A percentile compares a stretch with the other conserved stretches of the same genome.
These are phyloP conservation scores for Fusarium setosum DNA, from an alignment of 2,329 filamentous ascomycete genomes.

Conservation along the genomic window DNA sequence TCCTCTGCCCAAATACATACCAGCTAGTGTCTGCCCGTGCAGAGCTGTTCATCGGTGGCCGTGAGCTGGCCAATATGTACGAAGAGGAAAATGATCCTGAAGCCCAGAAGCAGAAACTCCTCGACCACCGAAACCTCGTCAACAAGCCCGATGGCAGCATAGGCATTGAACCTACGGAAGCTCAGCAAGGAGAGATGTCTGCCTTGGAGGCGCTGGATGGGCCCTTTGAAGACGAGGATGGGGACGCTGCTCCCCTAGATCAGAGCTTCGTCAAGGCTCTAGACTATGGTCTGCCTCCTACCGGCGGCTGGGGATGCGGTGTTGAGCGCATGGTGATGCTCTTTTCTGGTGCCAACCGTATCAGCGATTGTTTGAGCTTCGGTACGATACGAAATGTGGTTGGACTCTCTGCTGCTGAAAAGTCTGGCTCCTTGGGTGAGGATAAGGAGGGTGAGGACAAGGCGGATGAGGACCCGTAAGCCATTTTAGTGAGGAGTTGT, in stretches of 20 bases:
- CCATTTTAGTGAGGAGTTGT: neutral
- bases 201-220: conserved; percentile 13
- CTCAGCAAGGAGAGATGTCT: conserved; percentile 7
- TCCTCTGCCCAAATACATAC: conserved; percentile 72
- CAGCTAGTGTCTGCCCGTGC: conserved; percentile 85
- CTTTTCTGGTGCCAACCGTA: conserved; percentile 81
- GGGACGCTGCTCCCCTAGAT: conserved; percentile 66
- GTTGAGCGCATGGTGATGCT: conserved; percentile 93
- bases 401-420: conserved; percentile 56
- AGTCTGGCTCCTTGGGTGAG: conserved; percentile 6
- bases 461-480: conserved; percentile 10
- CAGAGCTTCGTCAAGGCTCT: conserved; percentile 87
- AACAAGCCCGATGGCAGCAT: conserved; percentile 49
- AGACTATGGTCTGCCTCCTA: conserved; percentile 92
- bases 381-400: conserved; percentile 81
- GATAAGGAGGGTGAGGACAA: conserved; percentile 1
- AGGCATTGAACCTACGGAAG: conserved; percentile 41
- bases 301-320: conserved; percentile 96
- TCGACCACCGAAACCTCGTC: conserved; percentile 59
- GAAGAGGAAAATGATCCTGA: conserved; percentile 97
- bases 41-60: conserved; percentile 83
- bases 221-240: conserved; percentile 53
- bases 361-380: conserved; percentile 89
- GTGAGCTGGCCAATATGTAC: conserved; percentile 95
- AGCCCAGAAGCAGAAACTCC: conserved; percentile 86